Evolutionary conservation across 2,329 filamentous ascomycete species (phyloP), one percentile per base, ranked within the genome.

Genomic region (Cladobotryum protrusum): DNA sequence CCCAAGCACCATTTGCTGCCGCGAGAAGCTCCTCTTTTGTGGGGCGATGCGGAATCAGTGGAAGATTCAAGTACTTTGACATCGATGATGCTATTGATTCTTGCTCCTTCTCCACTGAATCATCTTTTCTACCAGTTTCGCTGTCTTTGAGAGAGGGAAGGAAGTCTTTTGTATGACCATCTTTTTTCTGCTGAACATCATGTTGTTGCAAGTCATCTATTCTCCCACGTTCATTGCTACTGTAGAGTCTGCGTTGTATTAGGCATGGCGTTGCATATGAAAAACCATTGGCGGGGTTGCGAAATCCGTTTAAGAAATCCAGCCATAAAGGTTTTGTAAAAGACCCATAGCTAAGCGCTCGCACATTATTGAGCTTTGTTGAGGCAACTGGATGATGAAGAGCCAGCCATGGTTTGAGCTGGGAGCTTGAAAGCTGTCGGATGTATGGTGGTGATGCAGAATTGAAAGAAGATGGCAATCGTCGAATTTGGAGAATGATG

Each of bases 1-100:
- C 86, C 84, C 89, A 93, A 66, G 97, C 96, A 1, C 91, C 91
- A 18, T 84, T 96, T 34, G 93, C 90, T 4, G 93, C 92, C 17
- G 88, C 86, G 34, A 99, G 75, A 24, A 99, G 77, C 67, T 99
- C 93, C 65, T 96, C 91, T 64, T 95, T 96, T 7, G 86, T 92
- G 5, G 93, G 92, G 17, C 91, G 79, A 71, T 96, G 89, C n/a
- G 86, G 82, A 66, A 90, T 81, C 59, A 87, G 86, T 19, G 78
- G 71, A 50, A 82, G 66, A 61, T 82, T 76, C 8, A 82, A 61
- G 57, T 85, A 85, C 57, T 80, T 81, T 33, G 78, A 80, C 60
- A 82, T 67, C 24, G 78, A 76, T 41, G 72, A 65, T 14, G 74
- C 67, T 41, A 79, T 69, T 3, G 75, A 71, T 54, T 76, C 72